These are phyloP conservation scores for Setaria viridis DNA, from an alignment of 202 grass and related monocot species.

Conservation along the genomic window DNA sequence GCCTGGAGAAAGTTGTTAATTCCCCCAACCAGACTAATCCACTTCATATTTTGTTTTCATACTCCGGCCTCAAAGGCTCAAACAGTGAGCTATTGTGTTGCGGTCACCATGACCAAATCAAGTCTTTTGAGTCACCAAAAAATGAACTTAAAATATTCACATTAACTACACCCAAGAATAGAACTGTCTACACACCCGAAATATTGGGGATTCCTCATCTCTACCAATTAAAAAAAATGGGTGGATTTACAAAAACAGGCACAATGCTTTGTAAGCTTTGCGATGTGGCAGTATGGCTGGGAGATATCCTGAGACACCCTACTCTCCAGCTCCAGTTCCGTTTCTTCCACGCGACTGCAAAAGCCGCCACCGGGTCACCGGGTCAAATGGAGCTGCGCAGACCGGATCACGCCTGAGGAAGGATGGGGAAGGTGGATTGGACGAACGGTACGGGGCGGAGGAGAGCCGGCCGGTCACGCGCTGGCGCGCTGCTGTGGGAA, in stretches of 20 bases:
- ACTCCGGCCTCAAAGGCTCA: too few species aligned
- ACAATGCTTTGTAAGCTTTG: too few species aligned
- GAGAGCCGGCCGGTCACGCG: not conserved
- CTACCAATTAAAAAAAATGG: slow-evolving; percentile 19
- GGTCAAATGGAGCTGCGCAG: not conserved
- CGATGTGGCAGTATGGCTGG: not conserved
- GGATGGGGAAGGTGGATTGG: too few species aligned
- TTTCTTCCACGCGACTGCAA: slow-evolving; percentile 18
- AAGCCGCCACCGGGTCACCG: not conserved
- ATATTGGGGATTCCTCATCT: slow-evolving; percentile 22
- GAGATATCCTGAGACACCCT: too few species aligned
- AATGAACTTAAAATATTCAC: slow-evolving; percentile 18
- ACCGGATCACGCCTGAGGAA: not conserved
- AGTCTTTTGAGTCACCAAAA: not conserved
- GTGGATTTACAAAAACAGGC: slow-evolving; percentile 35
- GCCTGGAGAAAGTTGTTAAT: too few species aligned
- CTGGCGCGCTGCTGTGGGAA: slow-evolving; percentile 60
- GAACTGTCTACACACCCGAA: slow-evolving; percentile 26
- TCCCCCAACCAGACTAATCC: too few species aligned
- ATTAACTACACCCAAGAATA: not conserved
- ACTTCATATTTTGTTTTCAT: too few species aligned
- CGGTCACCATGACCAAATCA: not conserved
- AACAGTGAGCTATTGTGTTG: not conserved
- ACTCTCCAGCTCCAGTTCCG: not conserved
- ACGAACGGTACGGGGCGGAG: too few species aligned